A percentile compares a stretch with the other conserved stretches of the same genome.
Evolutionary conservation across 2,329 filamentous ascomycete species (phyloP).

Genomic region (Fusarium marasasianum): DNA sequence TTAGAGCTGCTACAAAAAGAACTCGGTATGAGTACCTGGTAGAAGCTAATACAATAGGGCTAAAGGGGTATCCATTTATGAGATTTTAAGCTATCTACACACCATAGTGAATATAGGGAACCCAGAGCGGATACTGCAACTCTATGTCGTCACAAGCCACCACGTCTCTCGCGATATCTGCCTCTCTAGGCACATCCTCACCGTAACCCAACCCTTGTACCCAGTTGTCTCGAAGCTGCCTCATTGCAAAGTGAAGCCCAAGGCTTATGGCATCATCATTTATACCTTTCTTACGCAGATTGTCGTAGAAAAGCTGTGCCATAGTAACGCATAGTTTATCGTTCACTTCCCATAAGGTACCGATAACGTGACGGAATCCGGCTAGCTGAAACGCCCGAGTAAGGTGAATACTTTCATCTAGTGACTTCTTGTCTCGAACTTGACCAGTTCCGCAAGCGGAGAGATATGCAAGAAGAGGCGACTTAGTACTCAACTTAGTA

Average conservation of each 20-base stretch:
- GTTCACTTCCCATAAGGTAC: background rate
- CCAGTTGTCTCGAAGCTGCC: background rate
- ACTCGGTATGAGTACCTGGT: no score
- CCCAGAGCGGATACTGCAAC: background rate
- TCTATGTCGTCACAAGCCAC: background rate
- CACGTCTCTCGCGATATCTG: background rate
- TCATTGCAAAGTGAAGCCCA: background rate
- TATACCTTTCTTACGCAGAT: background rate
- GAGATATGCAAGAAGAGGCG: background rate
- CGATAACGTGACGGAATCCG: background rate
- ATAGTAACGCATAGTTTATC: background rate
- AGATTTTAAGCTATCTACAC: background rate
- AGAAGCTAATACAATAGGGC: no score
- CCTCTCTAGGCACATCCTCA: background rate
- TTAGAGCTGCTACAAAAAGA: no score
- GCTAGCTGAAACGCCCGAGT: background rate
- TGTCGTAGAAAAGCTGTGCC: background rate
- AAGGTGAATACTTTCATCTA: background rate
- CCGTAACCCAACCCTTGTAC: background rate
- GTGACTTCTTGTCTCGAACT: background rate
- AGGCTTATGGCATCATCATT: background rate
- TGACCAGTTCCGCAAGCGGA: background rate
- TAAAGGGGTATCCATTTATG: no score
- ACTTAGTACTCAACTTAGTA: accelerated
- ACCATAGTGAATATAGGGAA: background rate